These are phyloP conservation scores for Cladosporium sp. DNA, from an alignment of 2,329 filamentous ascomycete genomes.

Conservation along the genomic window DNA sequence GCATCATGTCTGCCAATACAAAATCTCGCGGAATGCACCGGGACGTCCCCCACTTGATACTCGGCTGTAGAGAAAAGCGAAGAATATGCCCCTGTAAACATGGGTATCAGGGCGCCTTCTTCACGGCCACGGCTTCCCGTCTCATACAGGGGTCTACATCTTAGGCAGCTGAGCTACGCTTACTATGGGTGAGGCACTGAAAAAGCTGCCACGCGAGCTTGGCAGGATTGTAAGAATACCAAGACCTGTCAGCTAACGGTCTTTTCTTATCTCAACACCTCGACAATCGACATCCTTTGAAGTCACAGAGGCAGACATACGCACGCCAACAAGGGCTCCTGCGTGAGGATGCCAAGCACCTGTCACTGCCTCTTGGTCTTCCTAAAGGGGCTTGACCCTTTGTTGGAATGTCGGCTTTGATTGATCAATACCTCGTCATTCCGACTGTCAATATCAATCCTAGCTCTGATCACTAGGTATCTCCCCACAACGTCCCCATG, in stretches of 20 bases:
- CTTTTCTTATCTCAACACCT: background rate
- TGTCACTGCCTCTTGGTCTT: background rate
- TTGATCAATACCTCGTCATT: background rate
- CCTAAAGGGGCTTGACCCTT: too few relatives aligned
- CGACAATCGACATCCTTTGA: too few relatives aligned
- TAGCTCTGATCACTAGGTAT: background rate
- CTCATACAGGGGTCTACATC: slow-evolving; percentile 1
- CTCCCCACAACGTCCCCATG: background rate
- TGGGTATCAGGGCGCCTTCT: background rate
- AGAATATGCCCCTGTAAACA: background rate
- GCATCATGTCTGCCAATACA: too few relatives aligned
- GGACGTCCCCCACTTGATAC: background rate
- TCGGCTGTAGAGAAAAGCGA: background rate
- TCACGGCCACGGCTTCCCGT: background rate
- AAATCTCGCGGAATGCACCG: background rate
- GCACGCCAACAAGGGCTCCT: background rate
- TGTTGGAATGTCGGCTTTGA: too few relatives aligned
- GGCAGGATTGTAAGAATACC: slow-evolving; percentile 3
- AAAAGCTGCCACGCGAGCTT: background rate
- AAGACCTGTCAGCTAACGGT: background rate
- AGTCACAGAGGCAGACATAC: too few relatives aligned
- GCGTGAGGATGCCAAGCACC: background rate
- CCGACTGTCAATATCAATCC: slow-evolving; percentile 2
- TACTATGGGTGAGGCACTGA: background rate
- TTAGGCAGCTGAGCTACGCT: slow-evolving; percentile 3